Evolutionary conservation across 1,284 basidiomycete species (phyloP), one percentile per base, ranked within the genome.

Genomic region (Ceratorhiza oryzae-sativae): DNA sequence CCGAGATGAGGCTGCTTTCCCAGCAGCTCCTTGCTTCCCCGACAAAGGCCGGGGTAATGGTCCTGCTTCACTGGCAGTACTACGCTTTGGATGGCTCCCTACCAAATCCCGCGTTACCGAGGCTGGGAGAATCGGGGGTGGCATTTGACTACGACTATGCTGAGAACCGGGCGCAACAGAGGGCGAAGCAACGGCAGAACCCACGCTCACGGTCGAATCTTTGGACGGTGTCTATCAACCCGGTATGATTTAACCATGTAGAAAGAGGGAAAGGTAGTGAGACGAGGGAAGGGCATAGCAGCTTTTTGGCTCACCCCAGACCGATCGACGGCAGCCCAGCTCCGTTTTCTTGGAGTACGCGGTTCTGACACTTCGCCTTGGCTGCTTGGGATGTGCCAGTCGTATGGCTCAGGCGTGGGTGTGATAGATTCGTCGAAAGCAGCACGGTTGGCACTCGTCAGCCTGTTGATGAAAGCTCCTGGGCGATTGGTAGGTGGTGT

Each of bases 331-430:
- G 27, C 18, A 9, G 46, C 32, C 48, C 62, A 20, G n/a, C 18
- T 65, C 18, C 48, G 48, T 46, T 65, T 65, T 20, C 48, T 65
- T 51, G 62, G 62, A 49, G 62, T 65, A 27, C 45, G 32, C 13
- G 62, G 48, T 41, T 65, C 32, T 9, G 45, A 65, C n/a, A 53
- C 48, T 41, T 65, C 62, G 30, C 62, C 62, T 53, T 65, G 62
- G 32, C 62, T 65, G 39, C 62, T 65, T 39, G 62, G 62, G 25
- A 65, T 27, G 20, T 41, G 48, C 27, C 27, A 53, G 13, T 34
- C 48, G 20, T 30, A 34, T 27, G 27, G 62, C 15, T 48, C 46
- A 15, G 13, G 46, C 12, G 27, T 18, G 20, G 41, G 34, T 15
- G 53, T 25, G 41, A 41, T 20, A 36, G 32, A 51, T n/a, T 51